Evolutionary conservation across 2,329 filamentous ascomycete species (phyloP), one percentile per base, ranked within the genome.

Genomic region (Aschersonia sp.): DNA sequence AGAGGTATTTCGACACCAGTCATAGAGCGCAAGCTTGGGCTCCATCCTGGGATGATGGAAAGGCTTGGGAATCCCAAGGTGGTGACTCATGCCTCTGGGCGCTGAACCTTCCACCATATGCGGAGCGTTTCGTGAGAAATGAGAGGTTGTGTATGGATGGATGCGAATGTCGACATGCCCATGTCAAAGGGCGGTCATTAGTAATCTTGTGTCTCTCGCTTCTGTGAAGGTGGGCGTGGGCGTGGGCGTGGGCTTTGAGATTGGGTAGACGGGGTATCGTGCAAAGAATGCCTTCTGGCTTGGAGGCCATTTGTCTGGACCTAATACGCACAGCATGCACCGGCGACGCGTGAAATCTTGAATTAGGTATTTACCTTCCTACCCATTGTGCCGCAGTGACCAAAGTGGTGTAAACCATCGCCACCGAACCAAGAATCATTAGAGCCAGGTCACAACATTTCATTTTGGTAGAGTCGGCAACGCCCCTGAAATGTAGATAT

Each of bases 321-420:
- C 22, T 22, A 22, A 22, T 22, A 22, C 22, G 22, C 22, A 22
- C 22, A 22, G 22, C 22, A 22, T 22, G 22, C 22, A 22, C 22
- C 22, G 22, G 22, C 22, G 22, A 2, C 22, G 22, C 12, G 35
- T 37, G 8, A 9, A 37, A 2, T 37, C 35, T 12, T 9, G 12
- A 37, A 37, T 37, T 9, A 22, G 22, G 22, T 9, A 14, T 41
- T n/a, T 41, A 41, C 31, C 48, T 30, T 30, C 47, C 40, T 48
- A 64, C 53, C 64, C 64, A 67, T 50, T 66, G 62, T 39, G 54
- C 56, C 7, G 62, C 56, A 4, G 81, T 86, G 44, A 87, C 73
- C 11, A 66, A 59, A 0, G 82, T 85, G 0, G 83, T 86, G 57
- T 84, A 87, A 0, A 81, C 66, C 81, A 87, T 87, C 10, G 80